Base-by-base conservation (phyloP, 2,329 filamentous ascomycete species). In the Xylaria sp. region DNA sequence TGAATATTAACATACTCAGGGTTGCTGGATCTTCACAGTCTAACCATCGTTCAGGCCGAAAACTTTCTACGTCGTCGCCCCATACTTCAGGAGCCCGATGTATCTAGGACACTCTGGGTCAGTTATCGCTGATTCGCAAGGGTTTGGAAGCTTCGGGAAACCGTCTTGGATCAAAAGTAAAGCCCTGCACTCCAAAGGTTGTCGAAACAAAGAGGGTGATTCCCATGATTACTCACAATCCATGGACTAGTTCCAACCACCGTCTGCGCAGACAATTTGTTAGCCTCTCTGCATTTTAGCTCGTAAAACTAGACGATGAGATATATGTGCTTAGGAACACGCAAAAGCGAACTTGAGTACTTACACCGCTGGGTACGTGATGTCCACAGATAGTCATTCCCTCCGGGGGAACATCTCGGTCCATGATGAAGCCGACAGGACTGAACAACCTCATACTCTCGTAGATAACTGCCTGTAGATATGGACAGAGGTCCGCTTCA, bases 31-130 rank as follows among this genome's bases (percentile, higher is more conserved):
- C 50, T 18, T 70, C 62, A 10, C 46, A 55, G 23, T 68, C 57
- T 4, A 68, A 13, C 68, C 68, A 70, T 7, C 68, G 48, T 58
- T 70, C 68, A 4, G 68, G 68, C 18, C 66, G 66, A 36, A 70
- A 70, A 8, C 46, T 55, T 20, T 68, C 60, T 30, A 46, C 62
- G 30, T 70, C 68, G 3, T 58, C 25, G 12, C 66, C 66, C 66
- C 68, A 70, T 20, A 70, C 23, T 15, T 70, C n/a, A 0, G 25
- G 5, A 8, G 50, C 36, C 2, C 50, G 62, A 20, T 70, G 68
- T 53, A 70, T 70, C 45, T 46, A 2, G 20, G 15, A 25, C 13
- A 46, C 4, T 46, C 20, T 13, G 12, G 12, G 10, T 46, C 23
- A 46, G 45, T 25, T 13, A 25, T 46, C 45, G 4, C 45, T 25